Base-by-base conservation (phyloP, 495 filamentous ascomycete genomes). In the Podospora comata region DNA sequence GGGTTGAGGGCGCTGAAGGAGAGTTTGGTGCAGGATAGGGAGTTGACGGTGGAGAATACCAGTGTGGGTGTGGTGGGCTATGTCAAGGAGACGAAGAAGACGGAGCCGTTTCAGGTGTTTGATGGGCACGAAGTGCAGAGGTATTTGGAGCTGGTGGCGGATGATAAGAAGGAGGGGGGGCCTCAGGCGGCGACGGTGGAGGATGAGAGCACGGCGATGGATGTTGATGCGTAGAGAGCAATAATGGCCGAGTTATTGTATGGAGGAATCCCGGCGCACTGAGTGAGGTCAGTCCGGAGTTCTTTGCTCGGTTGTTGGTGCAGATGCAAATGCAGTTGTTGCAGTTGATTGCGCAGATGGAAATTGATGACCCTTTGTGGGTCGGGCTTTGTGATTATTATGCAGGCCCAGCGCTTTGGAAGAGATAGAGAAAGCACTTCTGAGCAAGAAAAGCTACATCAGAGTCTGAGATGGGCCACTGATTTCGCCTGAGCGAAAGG, bases 11-110 rank as follows among this genome's bases (percentile, higher is more conserved):
- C 95, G 64, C 82, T 99, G 76, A 97, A 96, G 87, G 95, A 98
- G 85, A 96, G 90, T 65, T 82, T 98, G 76, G 90, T 90, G 68
- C 94, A 97, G 87, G 95, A 97, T 79, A 96, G 96, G 83, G 94
- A 97, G 86, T 82, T 98, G 77, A 97, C 93, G 65, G 87, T 97
- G 54, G 95, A 97, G 72, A 98, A 99, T 80, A 95, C 93, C 62
- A 97, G 92, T 71, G 86, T 98, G 55, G 92, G 91, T 62, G 88
- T 97, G 61, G 89, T 92, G 23, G 94, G 94, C 19, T 69, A 90
- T 27, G 79, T 73, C 23, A 73, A 72, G 70, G 67, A 83, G 4
- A 76, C 78, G 72, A 73, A 76, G 73, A 86, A 82, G 72, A 79
- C 88, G 28, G 91, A 95, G 84, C 88, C 87, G 77, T 99, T 99